Evolutionary conservation across 352 stramenopile species (phyloP), one percentile per base, ranked within the genome.

Genomic region (Pythium guiyangense): DNA sequence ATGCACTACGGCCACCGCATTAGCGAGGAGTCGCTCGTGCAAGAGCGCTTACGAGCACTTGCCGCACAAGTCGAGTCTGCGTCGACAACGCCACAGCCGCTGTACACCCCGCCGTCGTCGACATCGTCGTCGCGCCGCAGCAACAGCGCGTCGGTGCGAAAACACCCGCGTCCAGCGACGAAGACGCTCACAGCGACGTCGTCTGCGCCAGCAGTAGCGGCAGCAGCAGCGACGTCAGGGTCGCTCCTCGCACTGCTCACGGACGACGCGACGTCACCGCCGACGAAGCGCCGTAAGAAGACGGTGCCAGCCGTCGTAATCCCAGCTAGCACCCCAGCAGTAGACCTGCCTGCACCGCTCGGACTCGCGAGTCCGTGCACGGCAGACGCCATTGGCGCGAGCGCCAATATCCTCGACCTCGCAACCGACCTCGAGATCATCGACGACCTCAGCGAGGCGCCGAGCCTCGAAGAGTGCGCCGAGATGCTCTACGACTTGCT

Each of bases 401-500:
- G 29, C 37, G 22, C 37, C 34, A 20, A 59, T 29, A 10, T 50
- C 14, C 22, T 49, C 26, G 47, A 53, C n/a, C 10, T 62, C 12
- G 39, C 42, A 14, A 5, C 43, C 4, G 58, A 64, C 10, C 22
- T 64, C 15, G 58, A 64, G 14, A 58, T 64, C 50, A 49, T 64
- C 9, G 74, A 70, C 48, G 78, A 84, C 40, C 70, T 71, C 48
- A 73, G 65, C 34, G 65, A 77, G 25, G 75, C 69, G 17, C 79
- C 79, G 34, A 82, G 70, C 22, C 68, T 90, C 1, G 74, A 90
- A 39, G 79, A 86, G 52, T 89, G 77, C 48, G 79, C 74, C 39
- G 79, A 75, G 34, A 78, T 80, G 52, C 66, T 90, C 34, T 72
- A 87, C 58, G 79, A 90, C 22, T 62, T 90, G 61, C 73, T 90